Base-by-base conservation (phyloP, 805 yeast genomes). In the Saccharomycopsis sp. region DNA sequence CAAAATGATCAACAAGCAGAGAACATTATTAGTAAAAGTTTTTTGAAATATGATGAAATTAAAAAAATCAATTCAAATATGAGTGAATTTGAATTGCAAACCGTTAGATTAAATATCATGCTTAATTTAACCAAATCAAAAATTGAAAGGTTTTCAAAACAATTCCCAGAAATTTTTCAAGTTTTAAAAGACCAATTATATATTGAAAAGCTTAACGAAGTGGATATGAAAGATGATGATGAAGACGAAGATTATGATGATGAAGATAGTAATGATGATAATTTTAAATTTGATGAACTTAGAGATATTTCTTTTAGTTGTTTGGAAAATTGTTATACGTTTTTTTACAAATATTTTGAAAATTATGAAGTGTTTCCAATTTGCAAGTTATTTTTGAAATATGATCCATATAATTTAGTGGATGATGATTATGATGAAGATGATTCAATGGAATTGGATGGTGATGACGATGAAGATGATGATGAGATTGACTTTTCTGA, bases 281-380 rank as follows among this genome's bases (percentile, higher is more conserved):
- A n/a, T 9, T 25, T 29, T 3, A 43, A 40, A 21, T 34, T 36
- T 23, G 47, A 43, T 31, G 44, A 43, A 31, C n/a, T 43, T 9
- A 36, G 47, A 21, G 44, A 43, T 30, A 23, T 35, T 19, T 31
- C 44, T 13, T 40, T 44, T 14, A 34, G 33, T 18, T 40, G 42
- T 29, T 23, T 44, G 12, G 47, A 40, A 21, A 40, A 40, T 17
- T 26, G 40, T 4, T 14, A 34, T 15, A 23, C 12, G 3, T 25
- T n/a, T 5, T 32, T 15, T n/a, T 26, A 40, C 12, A 21, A 17
- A 4, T 15, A 28, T 13, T 32, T 43, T n/a, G 17, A 21, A 9
- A 18, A n/a, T 8, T 29, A 37, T 14, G 33, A 34, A n/a, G 10
- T 41, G 4, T 30, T 34, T 8, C 27, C 14, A 4, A 30, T 44